Conservation (phyloP, 371 early-diverging fungal genomes). For the Rhizopus delemar region DNA sequence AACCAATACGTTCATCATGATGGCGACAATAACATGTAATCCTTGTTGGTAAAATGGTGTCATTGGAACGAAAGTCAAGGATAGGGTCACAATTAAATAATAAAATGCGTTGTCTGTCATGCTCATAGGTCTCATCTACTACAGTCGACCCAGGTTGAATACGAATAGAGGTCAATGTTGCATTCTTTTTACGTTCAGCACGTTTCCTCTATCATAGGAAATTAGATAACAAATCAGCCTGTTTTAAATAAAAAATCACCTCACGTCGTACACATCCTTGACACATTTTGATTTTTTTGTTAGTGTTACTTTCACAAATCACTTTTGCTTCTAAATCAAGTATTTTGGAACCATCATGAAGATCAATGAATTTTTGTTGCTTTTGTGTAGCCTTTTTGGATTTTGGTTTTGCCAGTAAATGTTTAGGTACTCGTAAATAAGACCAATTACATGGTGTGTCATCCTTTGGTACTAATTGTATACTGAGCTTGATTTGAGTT, state of each 20-base stretch:
- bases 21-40: slow-evolving; percentile 96
- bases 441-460: slow-evolving; percentile 62
- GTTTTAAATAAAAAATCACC: slow-evolving; percentile 28
- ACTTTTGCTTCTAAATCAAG: slow-evolving; percentile 77
- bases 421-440: slow-evolving; percentile 62
- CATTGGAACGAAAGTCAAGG: slow-evolving; percentile 82
- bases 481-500: slow-evolving; percentile 71
- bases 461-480: slow-evolving; percentile 54
- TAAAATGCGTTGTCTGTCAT: slow-evolving; percentile 57
- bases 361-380: slow-evolving; percentile 14
- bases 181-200: slow-evolving; percentile 43
- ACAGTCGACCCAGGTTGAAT: not conserved
- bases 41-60: slow-evolving; percentile 82
- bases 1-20: slow-evolving; percentile 87
- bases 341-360: slow-evolving; percentile 31
- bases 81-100: slow-evolving; percentile 83
- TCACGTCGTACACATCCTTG: slow-evolving; percentile 84
- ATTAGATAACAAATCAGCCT: not conserved
- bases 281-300: slow-evolving; percentile 75
- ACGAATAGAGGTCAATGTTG: slow-evolving; percentile 9
- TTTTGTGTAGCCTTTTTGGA: slow-evolving; percentile 20
- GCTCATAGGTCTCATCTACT: slow-evolving; percentile 30
- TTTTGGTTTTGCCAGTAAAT: slow-evolving; percentile 55
- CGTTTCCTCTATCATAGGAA: slow-evolving; percentile 38
- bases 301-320: slow-evolving; percentile 80